These are phyloP conservation scores for Marasmius oreades DNA, from an alignment of 1,284 basidiomycete genomes.

Conservation along the genomic window DNA sequence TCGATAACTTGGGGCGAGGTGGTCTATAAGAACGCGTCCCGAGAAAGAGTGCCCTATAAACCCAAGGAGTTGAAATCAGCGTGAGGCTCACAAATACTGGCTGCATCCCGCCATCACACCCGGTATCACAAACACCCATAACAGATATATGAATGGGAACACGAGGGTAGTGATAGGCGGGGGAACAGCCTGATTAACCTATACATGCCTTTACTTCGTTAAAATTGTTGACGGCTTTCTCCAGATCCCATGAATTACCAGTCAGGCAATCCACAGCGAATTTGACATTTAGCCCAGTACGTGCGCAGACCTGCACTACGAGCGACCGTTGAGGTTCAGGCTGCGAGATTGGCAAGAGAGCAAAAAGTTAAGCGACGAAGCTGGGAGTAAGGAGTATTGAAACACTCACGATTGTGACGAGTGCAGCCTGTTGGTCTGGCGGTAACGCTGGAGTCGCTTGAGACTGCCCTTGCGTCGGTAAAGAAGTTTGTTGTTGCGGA, in stretches of 20 bases:
- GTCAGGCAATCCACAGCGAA: constrained; percentile 80
- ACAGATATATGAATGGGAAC: neutral
- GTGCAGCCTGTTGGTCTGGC: constrained; percentile 45
- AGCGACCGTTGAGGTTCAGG: constrained; percentile 64
- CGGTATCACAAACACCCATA: neutral
- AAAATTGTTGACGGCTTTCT: constrained; percentile 76
- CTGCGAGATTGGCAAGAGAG: constrained; percentile 36
- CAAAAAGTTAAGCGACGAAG: neutral
- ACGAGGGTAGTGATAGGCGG: neutral
- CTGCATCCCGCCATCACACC: neutral
- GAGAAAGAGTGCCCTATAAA: constrained; percentile 35
- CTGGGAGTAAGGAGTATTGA: constrained; percentile 1
- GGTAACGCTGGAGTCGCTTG: constrained; percentile 28
- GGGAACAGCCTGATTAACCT: neutral
- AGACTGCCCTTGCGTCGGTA: constrained; percentile 17
- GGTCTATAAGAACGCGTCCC: constrained; percentile 38
- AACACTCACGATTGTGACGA: constrained; percentile 53
- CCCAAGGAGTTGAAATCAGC: constrained; percentile 12
- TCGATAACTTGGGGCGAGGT: too few relatives aligned
- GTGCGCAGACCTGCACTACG: constrained; percentile 63
- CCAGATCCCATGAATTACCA: constrained; percentile 79
- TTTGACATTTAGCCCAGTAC: constrained; percentile 72
- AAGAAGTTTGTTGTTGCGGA: constrained; percentile 8
- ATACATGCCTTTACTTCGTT: constrained; percentile 71
- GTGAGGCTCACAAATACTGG: neutral